These are phyloP conservation scores for Phytophthora quininea DNA, from an alignment of 352 stramenopile species.

Conservation along the genomic window DNA sequence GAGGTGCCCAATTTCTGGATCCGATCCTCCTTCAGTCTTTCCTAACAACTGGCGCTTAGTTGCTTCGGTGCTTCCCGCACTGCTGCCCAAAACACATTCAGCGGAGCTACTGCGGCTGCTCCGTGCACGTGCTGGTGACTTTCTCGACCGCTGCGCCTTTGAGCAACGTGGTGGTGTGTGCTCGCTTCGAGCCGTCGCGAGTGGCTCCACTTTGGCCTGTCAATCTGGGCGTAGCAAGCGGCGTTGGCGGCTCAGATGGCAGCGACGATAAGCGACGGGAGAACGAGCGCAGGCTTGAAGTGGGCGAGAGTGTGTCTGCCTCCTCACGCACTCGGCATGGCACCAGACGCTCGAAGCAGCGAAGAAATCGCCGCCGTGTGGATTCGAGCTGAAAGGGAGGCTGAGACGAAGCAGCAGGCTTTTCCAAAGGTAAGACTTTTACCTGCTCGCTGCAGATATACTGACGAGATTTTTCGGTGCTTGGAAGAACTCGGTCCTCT, in stretches of 20 bases:
- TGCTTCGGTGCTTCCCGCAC: constrained; percentile 43
- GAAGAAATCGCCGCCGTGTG: neutral
- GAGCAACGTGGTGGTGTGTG: constrained; percentile 28
- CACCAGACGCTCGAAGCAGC: neutral
- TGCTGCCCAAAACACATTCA: constrained; percentile 37
- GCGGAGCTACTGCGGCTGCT: constrained; percentile 44
- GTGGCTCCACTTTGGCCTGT: constrained; percentile 7
- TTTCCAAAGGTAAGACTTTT: constrained; percentile 21
- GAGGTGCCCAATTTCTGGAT: neutral
- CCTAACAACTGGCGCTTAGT: neutral
- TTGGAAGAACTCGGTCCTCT: constrained; percentile 35
- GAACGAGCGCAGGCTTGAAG: constrained; percentile 7
- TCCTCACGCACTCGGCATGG: neutral
- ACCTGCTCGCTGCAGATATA: neutral
- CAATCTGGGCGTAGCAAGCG: neutral
- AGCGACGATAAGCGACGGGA: neutral
- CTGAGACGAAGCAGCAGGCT: constrained; percentile 23
- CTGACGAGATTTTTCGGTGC: neutral
- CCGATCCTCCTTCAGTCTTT: neutral
- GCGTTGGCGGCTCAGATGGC: no score
- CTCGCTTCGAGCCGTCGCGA: constrained; percentile 30
- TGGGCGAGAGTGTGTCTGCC: neutral
- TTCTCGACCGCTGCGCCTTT: constrained; percentile 8
- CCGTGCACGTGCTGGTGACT: constrained; percentile 33
- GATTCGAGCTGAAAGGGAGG: constrained; percentile 36